A percentile compares a stretch with the other conserved stretches of the same genome.
Conservation (phyloP, 2,329 filamentous ascomycete species). For the Botrytis galanthina region DNA sequence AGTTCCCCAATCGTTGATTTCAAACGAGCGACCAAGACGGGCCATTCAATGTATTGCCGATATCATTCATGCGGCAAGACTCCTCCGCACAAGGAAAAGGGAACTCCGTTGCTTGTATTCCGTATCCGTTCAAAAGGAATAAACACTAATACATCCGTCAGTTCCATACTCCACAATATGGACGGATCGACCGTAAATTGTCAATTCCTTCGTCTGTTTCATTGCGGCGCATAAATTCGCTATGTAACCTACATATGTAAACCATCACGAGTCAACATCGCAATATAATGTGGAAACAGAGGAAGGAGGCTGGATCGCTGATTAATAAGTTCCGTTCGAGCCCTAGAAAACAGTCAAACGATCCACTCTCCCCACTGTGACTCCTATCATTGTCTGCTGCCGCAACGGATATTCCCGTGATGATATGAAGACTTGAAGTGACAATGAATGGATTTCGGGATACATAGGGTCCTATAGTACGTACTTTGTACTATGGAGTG, state of each 20-base stretch:
- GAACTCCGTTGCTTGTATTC: background rate
- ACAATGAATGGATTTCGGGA: background rate
- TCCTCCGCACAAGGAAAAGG: background rate
- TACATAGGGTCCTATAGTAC: background rate
- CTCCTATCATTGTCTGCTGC: background rate
- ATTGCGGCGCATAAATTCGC: background rate
- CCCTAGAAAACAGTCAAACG: background rate
- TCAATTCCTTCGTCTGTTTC: constrained; percentile 2
- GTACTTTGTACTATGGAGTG: background rate
- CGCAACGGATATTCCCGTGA: background rate
- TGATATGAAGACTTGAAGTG: background rate
- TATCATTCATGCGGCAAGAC: constrained; percentile 2
- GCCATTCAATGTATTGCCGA: background rate
- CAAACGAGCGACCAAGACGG: background rate
- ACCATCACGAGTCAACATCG: constrained; percentile 5
- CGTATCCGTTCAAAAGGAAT: background rate
- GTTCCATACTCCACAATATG: background rate
- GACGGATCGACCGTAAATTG: background rate
- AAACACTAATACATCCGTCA: background rate
- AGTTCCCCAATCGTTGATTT: background rate
- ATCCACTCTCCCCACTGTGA: constrained; percentile 12
- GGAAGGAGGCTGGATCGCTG: background rate
- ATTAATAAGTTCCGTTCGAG: background rate
- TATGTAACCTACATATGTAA: background rate
- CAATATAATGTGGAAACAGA: background rate